These are phyloP conservation scores for Atkinsonella hypoxylon DNA, from an alignment of 2,329 filamentous ascomycete genomes.

Conservation along the genomic window DNA sequence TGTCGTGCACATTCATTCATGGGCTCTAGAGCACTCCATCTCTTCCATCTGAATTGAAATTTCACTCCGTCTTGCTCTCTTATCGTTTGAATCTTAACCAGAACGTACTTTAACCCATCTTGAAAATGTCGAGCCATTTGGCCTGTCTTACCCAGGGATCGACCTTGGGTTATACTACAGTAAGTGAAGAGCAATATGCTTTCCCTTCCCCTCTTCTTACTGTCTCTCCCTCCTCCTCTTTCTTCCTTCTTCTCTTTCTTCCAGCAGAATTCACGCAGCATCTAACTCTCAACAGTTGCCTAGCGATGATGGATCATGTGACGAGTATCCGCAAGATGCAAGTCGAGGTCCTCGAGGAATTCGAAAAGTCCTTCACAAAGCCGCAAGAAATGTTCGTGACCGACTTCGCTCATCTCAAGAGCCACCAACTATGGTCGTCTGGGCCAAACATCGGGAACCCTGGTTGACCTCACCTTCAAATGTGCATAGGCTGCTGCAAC, in stretches of 20 bases:
- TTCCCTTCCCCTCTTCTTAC: too few species aligned
- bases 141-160: neutral
- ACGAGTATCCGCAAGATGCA: neutral
- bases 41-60: too few species aligned
- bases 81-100: too few species aligned
- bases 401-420: neutral
- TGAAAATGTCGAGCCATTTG: neutral
- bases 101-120: neutral
- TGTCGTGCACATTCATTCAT: too few species aligned
- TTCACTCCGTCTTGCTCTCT: too few species aligned
- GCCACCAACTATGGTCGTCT: neutral
- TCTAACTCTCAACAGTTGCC: neutral
- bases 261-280: neutral
- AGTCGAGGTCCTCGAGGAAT: neutral
- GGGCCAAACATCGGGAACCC: neutral
- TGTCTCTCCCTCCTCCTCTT: neutral
- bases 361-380: neutral
- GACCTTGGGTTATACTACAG: neutral
- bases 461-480: neutral
- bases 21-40: too few species aligned
- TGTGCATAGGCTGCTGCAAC: neutral
- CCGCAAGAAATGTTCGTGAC: neutral
- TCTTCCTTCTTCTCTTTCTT: neutral
- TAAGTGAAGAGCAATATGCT: neutral
- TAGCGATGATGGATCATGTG: neutral